phyloP scores from a whole-genome alignment of 768 basidiomycete species.

The Lanmaoa rubissima region DNA sequence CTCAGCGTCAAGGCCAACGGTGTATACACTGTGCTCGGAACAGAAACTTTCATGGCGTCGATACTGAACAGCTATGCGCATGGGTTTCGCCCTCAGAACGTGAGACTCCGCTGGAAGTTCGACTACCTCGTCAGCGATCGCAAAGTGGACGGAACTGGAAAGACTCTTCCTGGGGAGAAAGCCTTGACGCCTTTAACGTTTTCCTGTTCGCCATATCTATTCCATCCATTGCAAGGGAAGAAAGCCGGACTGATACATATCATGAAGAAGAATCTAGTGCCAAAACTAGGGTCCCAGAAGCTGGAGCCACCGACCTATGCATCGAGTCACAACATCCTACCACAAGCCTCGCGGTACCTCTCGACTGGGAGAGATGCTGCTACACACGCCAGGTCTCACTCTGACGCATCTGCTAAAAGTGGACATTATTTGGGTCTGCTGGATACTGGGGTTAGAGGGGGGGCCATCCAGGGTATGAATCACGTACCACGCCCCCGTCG shows the following conservation, averaged over 20 bases:
- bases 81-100: constrained; percentile 25
- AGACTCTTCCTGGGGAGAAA: constrained; percentile 63
- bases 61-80: constrained; percentile 18
- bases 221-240: constrained; percentile 62
- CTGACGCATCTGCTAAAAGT: constrained; percentile 22
- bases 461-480: background rate
- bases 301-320: constrained; percentile 43
- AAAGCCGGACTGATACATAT: constrained; percentile 69
- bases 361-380: constrained; percentile 1
- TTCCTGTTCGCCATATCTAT: constrained; percentile 63
- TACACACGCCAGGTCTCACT: constrained; percentile 21
- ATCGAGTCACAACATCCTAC: background rate
- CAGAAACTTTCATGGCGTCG: constrained; percentile 42
- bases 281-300: constrained; percentile 66
- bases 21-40: constrained; percentile 70
- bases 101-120: constrained; percentile 69
- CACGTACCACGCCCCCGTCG: constrained; percentile 28
- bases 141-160: constrained; percentile 43
- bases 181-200: constrained; percentile 70
- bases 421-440: constrained; percentile 11
- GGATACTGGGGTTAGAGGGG: background rate
- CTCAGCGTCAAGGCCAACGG: constrained; percentile 69
- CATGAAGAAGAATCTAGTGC: constrained; percentile 63
- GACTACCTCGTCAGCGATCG: constrained; percentile 75
- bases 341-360: constrained; percentile 4